Conservation (phyloP, 73 alveolate species). For the Stentor coeruleus region DNA sequence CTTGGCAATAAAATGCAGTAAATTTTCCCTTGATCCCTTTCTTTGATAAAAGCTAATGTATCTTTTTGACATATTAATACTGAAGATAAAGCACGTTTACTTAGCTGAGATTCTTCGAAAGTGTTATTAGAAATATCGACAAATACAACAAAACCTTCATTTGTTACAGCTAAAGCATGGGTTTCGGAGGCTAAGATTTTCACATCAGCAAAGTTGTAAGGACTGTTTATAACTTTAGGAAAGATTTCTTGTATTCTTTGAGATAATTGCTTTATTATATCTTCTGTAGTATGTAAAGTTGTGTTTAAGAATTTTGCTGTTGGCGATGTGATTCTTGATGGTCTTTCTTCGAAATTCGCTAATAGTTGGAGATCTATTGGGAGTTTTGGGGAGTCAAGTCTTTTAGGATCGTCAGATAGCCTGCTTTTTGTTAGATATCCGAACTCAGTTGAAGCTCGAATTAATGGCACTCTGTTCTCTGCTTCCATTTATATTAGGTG, state of each 20-base stretch:
- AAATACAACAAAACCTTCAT: not conserved
- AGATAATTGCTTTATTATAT: not conserved
- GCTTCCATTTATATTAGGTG: not conserved
- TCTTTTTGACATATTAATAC: not conserved
- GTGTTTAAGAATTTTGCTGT: not conserved
- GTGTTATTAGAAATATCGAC: not conserved
- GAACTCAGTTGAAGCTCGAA: not conserved
- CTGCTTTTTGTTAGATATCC: not conserved
- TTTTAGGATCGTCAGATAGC: not conserved
- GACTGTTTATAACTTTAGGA: constrained; percentile 2
- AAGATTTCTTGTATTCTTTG: too few relatives aligned
- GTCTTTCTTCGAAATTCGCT: not conserved
- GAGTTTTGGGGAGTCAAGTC: not conserved
- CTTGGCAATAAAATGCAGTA: not conserved
- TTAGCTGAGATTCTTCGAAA: not conserved
- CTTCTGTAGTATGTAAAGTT: not conserved
- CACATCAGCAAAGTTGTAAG: not conserved
- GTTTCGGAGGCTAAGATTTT: not conserved
- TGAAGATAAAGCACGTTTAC: not conserved
- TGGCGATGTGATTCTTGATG: too few relatives aligned
- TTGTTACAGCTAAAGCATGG: not conserved
- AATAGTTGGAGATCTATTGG: not conserved
- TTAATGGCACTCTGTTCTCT: constrained; percentile 1
- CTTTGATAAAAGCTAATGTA: not conserved
- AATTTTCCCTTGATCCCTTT: not conserved